Evolutionary conservation across 305 asterid genomes (phyloP).

Genomic region (Fraxinus albicans): DNA sequence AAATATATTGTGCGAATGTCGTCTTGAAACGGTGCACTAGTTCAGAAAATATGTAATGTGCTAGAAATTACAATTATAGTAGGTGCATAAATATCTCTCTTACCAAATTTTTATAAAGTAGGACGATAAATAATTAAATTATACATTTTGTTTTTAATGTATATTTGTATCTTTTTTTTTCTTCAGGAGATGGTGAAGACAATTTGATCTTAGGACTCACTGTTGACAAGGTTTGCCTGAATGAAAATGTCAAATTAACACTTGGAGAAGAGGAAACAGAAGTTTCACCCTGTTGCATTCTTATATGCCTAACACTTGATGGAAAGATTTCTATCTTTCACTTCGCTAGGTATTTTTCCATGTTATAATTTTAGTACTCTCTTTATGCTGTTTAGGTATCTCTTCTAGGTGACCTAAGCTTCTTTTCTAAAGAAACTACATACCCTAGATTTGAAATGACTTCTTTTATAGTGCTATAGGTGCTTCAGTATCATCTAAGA

Average conservation of each 20-base stretch:
- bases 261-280: conserved; percentile 76
- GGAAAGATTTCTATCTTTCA: conserved; percentile 81
- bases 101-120: conserved; percentile 18
- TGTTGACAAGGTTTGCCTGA: conserved; percentile 70
- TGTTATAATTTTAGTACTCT: neutral
- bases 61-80: neutral
- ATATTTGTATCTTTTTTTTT: conserved; percentile 17
- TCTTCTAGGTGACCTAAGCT: conserved; percentile 10
- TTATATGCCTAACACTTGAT: conserved; percentile 76
- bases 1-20: neutral
- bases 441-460: conserved; percentile 22
- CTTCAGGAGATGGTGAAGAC: conserved; percentile 74
- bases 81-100: conserved; percentile 15
- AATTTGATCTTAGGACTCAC: conserved; percentile 74
- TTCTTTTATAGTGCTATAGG: conserved; percentile 60
- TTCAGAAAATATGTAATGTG: neutral
- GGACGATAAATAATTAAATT: conserved; percentile 8
- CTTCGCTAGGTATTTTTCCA: conserved; percentile 70
- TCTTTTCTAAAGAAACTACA: conserved; percentile 19
- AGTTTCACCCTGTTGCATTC: conserved; percentile 80
- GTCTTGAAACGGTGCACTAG: neutral
- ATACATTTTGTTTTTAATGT: conserved; percentile 17
- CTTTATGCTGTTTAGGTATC: conserved; percentile 3
- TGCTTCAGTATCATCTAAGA: conserved; percentile 38
- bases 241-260: conserved; percentile 46